Evolutionary conservation across 805 yeast genomes (phyloP).

Genomic region (Ogataea glucozyma): DNA sequence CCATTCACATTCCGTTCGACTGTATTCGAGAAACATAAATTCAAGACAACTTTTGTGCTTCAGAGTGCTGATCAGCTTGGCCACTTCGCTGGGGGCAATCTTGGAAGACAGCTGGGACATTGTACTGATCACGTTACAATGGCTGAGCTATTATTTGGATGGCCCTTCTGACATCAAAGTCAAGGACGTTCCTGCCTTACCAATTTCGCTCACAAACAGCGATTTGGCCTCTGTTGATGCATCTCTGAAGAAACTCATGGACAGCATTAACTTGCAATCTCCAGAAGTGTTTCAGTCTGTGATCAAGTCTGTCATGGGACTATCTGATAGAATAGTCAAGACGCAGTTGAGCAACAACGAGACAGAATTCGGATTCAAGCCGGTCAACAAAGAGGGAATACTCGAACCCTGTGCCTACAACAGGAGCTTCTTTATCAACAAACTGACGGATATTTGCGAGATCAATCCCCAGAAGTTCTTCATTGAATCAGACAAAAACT

Average conservation of each 20-base stretch:
- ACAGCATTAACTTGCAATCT: conserved; percentile 59
- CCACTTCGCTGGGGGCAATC: conserved; percentile 78
- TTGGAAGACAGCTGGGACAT: conserved; percentile 68
- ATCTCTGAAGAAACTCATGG: conserved; percentile 61
- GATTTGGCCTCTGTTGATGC: conserved; percentile 55
- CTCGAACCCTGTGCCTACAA: conserved; percentile 52
- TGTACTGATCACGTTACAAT: conserved; percentile 65
- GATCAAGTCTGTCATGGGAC: conserved; percentile 44
- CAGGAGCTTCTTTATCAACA: conserved; percentile 52
- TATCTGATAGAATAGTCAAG: conserved; percentile 38
- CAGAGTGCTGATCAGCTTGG: conserved; percentile 75
- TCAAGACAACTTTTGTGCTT: conserved; percentile 74
- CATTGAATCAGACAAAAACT: conserved; percentile 41
- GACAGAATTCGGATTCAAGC: conserved; percentile 19
- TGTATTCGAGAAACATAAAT: conserved; percentile 49
- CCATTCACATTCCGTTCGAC: conserved; percentile 6
- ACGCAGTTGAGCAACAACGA: conserved; percentile 8
- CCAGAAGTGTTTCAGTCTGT: conserved; percentile 50
- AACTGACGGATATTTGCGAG: conserved; percentile 51
- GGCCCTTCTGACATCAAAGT: conserved; percentile 52
- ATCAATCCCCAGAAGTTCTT: conserved; percentile 55
- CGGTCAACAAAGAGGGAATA: conserved; percentile 20
- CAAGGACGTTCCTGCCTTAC: conserved; percentile 44
- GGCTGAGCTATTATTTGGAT: conserved; percentile 72
- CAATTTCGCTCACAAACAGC: conserved; percentile 42